These are phyloP conservation scores for Penicillium digitatum DNA, from an alignment of 2,329 filamentous ascomycete species.

Conservation along the genomic window DNA sequence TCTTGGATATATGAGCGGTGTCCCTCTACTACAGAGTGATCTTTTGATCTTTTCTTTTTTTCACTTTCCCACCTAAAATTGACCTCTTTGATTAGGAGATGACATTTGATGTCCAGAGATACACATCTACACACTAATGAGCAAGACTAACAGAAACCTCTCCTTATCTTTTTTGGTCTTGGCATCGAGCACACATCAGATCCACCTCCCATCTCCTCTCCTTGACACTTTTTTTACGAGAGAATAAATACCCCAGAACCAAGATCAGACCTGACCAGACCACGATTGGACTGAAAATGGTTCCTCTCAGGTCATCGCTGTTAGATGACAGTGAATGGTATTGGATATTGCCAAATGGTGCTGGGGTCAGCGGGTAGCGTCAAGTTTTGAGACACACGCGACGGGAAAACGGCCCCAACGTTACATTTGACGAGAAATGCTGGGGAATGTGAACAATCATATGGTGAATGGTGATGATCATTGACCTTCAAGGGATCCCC, in stretches of 20 bases:
- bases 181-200: conserved; percentile 10
- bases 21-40: neutral
- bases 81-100: neutral
- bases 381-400: conserved; percentile 6
- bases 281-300: neutral
- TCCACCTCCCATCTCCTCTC: conserved; percentile 8
- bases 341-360: conserved; percentile 10
- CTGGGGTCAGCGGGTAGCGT: conserved; percentile 11
- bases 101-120: neutral
- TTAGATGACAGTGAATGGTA: neutral
- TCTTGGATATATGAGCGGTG: neutral
- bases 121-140: neutral
- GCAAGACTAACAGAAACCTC: conserved; percentile 6
- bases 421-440: conserved; percentile 8
- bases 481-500: neutral
- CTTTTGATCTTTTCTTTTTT: neutral
- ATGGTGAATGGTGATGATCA: neutral
- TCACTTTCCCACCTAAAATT: too few species aligned
- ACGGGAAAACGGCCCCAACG: conserved; percentile 11
- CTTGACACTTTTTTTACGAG: conserved; percentile 10
- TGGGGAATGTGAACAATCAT: neutral
- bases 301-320: neutral
- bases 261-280: neutral
- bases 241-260: conserved; percentile 26
- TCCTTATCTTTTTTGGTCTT: conserved; percentile 15